Evolutionary conservation across 768 basidiomycete species (phyloP).

Genomic region (Mycena sanguinolenta): DNA sequence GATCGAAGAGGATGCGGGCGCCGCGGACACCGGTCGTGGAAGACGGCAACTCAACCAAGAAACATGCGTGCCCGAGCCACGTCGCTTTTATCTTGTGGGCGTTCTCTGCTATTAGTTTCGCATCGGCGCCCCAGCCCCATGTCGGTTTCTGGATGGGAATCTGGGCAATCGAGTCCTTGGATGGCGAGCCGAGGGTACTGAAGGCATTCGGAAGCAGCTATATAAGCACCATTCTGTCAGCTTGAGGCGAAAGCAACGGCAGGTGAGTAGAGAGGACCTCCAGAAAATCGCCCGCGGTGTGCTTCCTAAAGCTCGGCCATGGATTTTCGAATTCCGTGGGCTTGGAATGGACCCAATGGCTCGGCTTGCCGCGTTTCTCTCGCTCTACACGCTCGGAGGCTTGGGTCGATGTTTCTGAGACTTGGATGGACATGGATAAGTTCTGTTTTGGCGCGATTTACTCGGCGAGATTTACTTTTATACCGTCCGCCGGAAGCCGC

Average conservation of each 20-base stretch:
- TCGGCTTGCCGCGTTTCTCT: slow-evolving; percentile 36
- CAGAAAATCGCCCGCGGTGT: slow-evolving; percentile 26
- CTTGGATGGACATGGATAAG: slow-evolving; percentile 16
- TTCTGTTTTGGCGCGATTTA: slow-evolving; percentile 4
- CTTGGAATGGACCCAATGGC: slow-evolving; percentile 45
- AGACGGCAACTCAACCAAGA: slow-evolving; percentile 64
- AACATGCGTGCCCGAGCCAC: slow-evolving; percentile 70
- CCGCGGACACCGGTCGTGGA: slow-evolving; percentile 49
- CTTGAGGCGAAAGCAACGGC: too few species aligned
- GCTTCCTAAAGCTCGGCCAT: slow-evolving; percentile 43
- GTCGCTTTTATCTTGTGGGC: slow-evolving; percentile 61
- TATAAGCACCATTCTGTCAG: too few species aligned
- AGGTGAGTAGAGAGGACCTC: too few species aligned
- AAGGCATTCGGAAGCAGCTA: slow-evolving; percentile 1
- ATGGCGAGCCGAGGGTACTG: slow-evolving; percentile 5
- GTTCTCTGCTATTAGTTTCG: slow-evolving; percentile 35
- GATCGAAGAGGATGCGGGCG: slow-evolving; percentile 65
- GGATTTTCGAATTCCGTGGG: slow-evolving; percentile 46
- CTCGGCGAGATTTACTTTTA: too few species aligned
- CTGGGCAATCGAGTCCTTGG: slow-evolving; percentile 37
- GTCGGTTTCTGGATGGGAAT: slow-evolving; percentile 54
- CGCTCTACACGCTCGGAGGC: slow-evolving; percentile 27
- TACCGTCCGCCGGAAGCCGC: too few species aligned
- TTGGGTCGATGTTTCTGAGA: slow-evolving; percentile 30
- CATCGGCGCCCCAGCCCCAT: slow-evolving; percentile 49